Evolutionary conservation across 2,329 filamentous ascomycete genomes (phyloP).

Genomic region (Ilyonectria mors-panacis): DNA sequence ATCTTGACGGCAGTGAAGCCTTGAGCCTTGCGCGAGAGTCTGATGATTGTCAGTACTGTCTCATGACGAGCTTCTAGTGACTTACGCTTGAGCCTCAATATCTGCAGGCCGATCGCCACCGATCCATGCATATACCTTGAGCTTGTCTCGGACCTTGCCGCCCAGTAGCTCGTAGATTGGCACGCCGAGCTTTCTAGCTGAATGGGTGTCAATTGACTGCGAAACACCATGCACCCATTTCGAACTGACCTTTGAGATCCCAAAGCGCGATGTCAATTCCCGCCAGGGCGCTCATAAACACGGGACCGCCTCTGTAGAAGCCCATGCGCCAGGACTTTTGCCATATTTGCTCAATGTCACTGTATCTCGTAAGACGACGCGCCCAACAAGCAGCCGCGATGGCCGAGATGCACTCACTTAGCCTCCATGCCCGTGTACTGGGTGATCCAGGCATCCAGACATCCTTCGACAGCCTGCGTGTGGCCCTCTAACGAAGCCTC

Average conservation of each 20-base stretch:
- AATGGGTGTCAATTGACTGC: not conserved
- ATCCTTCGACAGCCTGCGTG: conserved; percentile 80
- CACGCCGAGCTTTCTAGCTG: conserved; percentile 67
- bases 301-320: conserved; percentile 84
- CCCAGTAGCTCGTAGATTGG: conserved; percentile 82
- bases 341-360: conserved; percentile 87
- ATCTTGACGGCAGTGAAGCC: conserved; percentile 81
- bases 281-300: conserved; percentile 84
- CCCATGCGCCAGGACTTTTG: conserved; percentile 78
- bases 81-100: conserved; percentile 73
- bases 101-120: conserved; percentile 80
- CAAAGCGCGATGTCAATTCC: conserved; percentile 86
- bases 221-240: fast-evolving
- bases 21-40: conserved; percentile 68
- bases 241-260: conserved; percentile 74
- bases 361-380: conserved; percentile 47
- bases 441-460: conserved; percentile 75
- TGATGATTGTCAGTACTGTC: conserved; percentile 44
- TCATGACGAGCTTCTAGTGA: not conserved
- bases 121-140: conserved; percentile 85
- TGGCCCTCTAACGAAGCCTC: conserved; percentile 83
- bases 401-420: conserved; percentile 65
- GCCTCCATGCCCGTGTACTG: conserved; percentile 78
- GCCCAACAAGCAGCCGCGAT: not conserved
- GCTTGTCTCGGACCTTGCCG: conserved; percentile 78